phyloP scores from a whole-genome alignment of 805 yeast genomes.

The Brettanomyces anomalus region DNA sequence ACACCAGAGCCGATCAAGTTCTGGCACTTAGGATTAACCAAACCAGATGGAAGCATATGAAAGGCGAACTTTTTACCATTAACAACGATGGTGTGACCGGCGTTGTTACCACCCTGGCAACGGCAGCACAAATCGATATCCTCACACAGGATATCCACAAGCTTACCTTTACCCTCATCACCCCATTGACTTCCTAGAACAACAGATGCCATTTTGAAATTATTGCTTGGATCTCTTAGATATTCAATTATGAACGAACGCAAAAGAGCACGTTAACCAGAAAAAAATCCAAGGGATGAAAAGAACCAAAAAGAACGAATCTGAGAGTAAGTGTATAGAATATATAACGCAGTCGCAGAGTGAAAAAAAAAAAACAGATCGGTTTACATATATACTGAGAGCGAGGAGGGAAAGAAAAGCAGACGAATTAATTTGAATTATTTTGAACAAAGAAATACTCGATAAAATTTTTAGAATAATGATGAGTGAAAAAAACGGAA shows the following conservation, averaged over 20 bases:
- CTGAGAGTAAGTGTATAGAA: no score
- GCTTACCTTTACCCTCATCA: conserved; percentile 98
- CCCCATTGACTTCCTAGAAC: conserved; percentile 99
- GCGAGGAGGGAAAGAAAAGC: no score
- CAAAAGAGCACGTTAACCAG: conserved; percentile 6
- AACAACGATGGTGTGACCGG: conserved; percentile 98
- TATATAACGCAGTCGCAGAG: no score
- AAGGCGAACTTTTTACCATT: conserved; percentile 84
- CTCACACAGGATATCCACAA: conserved; percentile 92
- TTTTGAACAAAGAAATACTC: no score
- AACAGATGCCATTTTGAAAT: conserved; percentile 61
- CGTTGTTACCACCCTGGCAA: conserved; percentile 98
- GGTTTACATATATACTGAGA: no score
- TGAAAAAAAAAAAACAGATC: no score
- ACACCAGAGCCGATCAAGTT: conserved; percentile 95
- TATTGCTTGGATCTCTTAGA: background rate
- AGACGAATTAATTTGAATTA: no score
- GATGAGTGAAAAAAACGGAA: no score
- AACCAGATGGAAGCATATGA: conserved; percentile 98
- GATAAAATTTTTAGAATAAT: no score
- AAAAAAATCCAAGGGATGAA: background rate
- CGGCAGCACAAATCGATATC: conserved; percentile 95
- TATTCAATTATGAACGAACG: conserved; percentile 3
- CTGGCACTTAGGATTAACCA: conserved; percentile 84
- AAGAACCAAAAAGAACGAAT: background rate